Conservation (phyloP, 345 rosid species). For the Triadica sebifera region DNA sequence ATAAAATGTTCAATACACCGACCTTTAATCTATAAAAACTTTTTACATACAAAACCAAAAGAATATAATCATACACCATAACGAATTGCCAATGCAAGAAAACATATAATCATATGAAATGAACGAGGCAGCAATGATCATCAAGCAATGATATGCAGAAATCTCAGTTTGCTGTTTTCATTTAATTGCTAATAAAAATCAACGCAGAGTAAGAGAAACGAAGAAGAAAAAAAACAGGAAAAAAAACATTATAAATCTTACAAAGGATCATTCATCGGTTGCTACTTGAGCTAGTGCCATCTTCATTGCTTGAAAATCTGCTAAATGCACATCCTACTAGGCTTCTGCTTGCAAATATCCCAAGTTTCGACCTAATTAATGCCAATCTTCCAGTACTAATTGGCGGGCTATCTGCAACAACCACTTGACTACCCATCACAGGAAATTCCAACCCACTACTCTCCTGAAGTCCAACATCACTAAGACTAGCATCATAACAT, state of each 20-base stretch:
- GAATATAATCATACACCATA: not conserved
- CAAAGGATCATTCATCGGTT: conserved; percentile 29
- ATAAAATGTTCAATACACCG: too few species aligned
- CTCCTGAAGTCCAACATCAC: conserved; percentile 43
- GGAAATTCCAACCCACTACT: conserved; percentile 37
- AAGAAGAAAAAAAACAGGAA: not conserved
- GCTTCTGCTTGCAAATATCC: conserved; percentile 53
- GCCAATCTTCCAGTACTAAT: conserved; percentile 52
- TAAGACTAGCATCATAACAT: conserved; percentile 29
- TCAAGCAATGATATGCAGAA: not conserved
- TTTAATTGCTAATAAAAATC: not conserved
- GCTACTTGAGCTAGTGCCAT: conserved; percentile 24
- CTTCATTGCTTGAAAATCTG: conserved; percentile 51
- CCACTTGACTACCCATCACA: conserved; percentile 28
- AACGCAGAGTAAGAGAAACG: not conserved
- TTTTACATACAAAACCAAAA: not conserved
- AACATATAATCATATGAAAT: not conserved
- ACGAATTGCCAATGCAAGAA: not conserved
- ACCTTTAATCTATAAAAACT: too few species aligned
- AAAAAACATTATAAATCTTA: not conserved
- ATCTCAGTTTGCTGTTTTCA: not conserved
- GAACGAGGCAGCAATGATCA: not conserved
- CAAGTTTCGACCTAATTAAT: conserved; percentile 48
- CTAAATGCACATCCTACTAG: conserved; percentile 51
- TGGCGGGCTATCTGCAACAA: conserved; percentile 33